A percentile compares a stretch with the other conserved stretches of the same genome.
These are phyloP conservation scores for Cladosporium phlei DNA, from an alignment of 2,329 filamentous ascomycete species.

Conservation along the genomic window DNA sequence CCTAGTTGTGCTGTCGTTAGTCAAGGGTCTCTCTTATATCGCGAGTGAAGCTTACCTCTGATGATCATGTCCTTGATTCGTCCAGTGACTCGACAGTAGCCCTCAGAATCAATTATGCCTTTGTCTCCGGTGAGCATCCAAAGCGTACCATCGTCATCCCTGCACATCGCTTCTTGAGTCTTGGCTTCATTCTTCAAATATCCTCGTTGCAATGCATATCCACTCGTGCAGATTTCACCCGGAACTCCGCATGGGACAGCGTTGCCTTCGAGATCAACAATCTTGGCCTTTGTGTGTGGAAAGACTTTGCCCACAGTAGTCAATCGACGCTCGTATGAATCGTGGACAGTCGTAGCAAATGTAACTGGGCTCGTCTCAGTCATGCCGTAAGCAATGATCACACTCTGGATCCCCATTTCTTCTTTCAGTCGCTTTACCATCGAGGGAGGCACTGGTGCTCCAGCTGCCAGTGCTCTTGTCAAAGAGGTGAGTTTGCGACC, in stretches of 20 bases:
- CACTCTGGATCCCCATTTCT: slow-evolving; percentile 69
- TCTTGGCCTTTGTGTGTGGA: slow-evolving; percentile 71
- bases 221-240: slow-evolving; percentile 74
- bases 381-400: slow-evolving; percentile 54
- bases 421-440: slow-evolving; percentile 69
- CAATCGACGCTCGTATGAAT: slow-evolving; percentile 61
- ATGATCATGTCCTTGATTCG: slow-evolving; percentile 32
- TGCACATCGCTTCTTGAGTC: slow-evolving; percentile 64
- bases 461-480: slow-evolving; percentile 68
- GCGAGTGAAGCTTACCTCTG: slow-evolving; percentile 36
- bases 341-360: slow-evolving; percentile 73
- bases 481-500: neutral
- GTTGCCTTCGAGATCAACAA: slow-evolving; percentile 56
- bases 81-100: slow-evolving; percentile 35
- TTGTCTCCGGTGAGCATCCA: slow-evolving; percentile 64
- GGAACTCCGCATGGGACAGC: neutral
- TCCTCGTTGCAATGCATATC: slow-evolving; percentile 66
- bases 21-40: neutral
- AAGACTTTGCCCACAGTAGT: slow-evolving; percentile 71
- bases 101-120: slow-evolving; percentile 43
- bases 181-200: slow-evolving; percentile 67
- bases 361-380: slow-evolving; percentile 76
- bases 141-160: slow-evolving; percentile 32
- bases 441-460: slow-evolving; percentile 68
- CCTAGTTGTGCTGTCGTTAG: neutral